These are phyloP conservation scores for Panaeolus cyanescens DNA, from an alignment of 768 basidiomycete genomes.

Conservation along the genomic window DNA sequence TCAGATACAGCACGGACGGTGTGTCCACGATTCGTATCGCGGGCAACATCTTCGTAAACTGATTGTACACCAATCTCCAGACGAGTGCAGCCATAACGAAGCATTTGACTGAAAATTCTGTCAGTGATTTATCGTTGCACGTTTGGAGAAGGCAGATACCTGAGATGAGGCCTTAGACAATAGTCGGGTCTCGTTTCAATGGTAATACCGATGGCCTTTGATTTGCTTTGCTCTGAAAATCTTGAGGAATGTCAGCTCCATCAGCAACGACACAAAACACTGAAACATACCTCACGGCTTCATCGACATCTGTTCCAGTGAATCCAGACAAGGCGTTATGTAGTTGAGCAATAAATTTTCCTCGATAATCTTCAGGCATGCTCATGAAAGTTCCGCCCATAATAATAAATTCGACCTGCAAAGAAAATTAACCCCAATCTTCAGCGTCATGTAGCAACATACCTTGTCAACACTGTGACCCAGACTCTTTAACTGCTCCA, in stretches of 20 bases:
- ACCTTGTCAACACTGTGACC: slow-evolving; percentile 99
- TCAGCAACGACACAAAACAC: not conserved
- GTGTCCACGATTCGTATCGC: slow-evolving; percentile 98
- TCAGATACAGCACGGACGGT: slow-evolving; percentile 97
- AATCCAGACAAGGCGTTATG: slow-evolving; percentile 97
- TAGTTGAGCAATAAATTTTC: slow-evolving; percentile 90
- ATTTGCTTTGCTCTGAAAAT: slow-evolving; percentile 96
- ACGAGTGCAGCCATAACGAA: slow-evolving; percentile 97
- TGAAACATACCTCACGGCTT: slow-evolving; percentile 75
- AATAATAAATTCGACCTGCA: slow-evolving; percentile 84
- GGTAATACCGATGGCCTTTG: slow-evolving; percentile 98
- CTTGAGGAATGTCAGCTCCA: slow-evolving; percentile 36
- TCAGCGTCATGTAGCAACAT: slow-evolving; percentile 8
- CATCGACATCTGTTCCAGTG: slow-evolving; percentile 91
- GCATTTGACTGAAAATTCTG: slow-evolving; percentile 76
- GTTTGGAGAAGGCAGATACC: slow-evolving; percentile 39
- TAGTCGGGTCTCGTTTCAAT: slow-evolving; percentile 99
- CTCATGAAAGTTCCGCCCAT: slow-evolving; percentile 99
- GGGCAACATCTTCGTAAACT: slow-evolving; percentile 98
- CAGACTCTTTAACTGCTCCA: slow-evolving; percentile 94
- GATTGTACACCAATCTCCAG: slow-evolving; percentile 99
- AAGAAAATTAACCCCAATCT: not conserved
- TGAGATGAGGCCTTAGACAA: slow-evolving; percentile 94
- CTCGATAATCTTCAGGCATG: slow-evolving; percentile 96
- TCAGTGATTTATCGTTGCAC: not conserved